Evolutionary conservation across 192 early-diverging fungal species (phyloP).

Genomic region (Coemansia sp.): DNA sequence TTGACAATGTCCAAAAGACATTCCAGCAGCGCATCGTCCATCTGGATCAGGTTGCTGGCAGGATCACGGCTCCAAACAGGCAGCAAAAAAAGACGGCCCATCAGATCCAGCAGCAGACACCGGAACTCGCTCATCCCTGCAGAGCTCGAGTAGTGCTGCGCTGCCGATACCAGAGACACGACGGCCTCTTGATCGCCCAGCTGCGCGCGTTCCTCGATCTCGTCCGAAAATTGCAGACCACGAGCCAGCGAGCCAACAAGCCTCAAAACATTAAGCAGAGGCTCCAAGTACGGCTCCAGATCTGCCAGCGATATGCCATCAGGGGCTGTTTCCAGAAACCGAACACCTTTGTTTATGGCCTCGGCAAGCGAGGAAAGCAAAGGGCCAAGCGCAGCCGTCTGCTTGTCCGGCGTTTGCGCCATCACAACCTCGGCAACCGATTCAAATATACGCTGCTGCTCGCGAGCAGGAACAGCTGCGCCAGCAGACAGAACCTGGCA

Average conservation of each 20-base stretch:
- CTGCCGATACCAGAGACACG: slow-evolving; percentile 12
- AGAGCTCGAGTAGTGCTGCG: slow-evolving; percentile 37
- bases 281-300: slow-evolving; percentile 20
- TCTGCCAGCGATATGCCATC: slow-evolving; percentile 2
- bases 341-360: slow-evolving; percentile 11
- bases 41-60: slow-evolving; percentile 8
- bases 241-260: slow-evolving; percentile 39
- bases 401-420: slow-evolving; percentile 25
- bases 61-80: slow-evolving; percentile 14
- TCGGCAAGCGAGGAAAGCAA: slow-evolving; percentile 18
- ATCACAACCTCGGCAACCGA: slow-evolving; percentile 44
- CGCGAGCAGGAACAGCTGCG: slow-evolving; percentile 33
- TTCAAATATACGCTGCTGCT: slow-evolving; percentile 53
- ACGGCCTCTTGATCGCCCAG: slow-evolving; percentile 27
- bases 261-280: slow-evolving; percentile 22
- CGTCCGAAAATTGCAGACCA: slow-evolving; percentile 48
- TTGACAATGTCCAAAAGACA: slow-evolving; percentile 27
- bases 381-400: slow-evolving; percentile 20
- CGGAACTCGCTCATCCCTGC: slow-evolving; percentile 28
- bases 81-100: slow-evolving; percentile 19
- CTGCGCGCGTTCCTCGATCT: slow-evolving; percentile 45
- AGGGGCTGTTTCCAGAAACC: slow-evolving; percentile 15
- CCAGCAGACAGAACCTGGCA: slow-evolving; percentile 51
- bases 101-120: background rate
- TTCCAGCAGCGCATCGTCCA: slow-evolving; percentile 33